Conservation (phyloP, 2,329 filamentous ascomycete genomes). For the Ophiocordyceps unilateralis region DNA sequence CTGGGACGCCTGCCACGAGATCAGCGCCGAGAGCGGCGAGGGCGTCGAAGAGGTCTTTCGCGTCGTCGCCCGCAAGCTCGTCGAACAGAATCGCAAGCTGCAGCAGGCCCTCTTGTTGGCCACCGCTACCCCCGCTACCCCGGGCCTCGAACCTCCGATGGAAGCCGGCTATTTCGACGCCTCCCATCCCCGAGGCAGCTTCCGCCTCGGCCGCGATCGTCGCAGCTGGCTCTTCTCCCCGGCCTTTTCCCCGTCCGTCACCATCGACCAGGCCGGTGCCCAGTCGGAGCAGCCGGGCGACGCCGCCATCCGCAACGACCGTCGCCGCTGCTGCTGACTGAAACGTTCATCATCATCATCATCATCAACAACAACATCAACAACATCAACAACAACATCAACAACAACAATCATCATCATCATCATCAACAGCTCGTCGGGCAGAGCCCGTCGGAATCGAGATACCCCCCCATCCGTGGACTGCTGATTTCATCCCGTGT, state of each 20-base stretch:
- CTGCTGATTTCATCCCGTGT: no score
- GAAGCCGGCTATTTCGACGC: conserved; percentile 34
- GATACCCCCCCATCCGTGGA: no score
- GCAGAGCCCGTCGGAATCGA: no score
- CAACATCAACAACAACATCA: no score
- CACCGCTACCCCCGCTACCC: conserved; percentile 31
- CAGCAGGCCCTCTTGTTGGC: conserved; percentile 41
- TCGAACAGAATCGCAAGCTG: conserved; percentile 47
- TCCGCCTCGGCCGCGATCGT: conserved; percentile 38
- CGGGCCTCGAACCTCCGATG: conserved; percentile 25
- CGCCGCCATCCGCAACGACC: conserved; percentile 6
- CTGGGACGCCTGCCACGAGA: conserved; percentile 96
- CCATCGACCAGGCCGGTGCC: conserved; percentile 24
- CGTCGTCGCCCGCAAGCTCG: conserved; percentile 43
- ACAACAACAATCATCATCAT: no score
- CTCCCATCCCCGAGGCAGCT: conserved; percentile 28
- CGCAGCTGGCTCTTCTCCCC: conserved; percentile 43
- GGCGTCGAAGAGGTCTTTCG: conserved; percentile 94
- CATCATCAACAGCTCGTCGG: no score
- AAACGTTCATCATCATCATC: neutral
- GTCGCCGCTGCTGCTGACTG: conserved; percentile 13
- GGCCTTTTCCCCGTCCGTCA: conserved; percentile 32
- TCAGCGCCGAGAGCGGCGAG: conserved; percentile 84
- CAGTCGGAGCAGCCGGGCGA: conserved; percentile 10
- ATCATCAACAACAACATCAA: neutral